Conservation (phyloP, 2,329 filamentous ascomycete genomes). For the Fusarium fujikuroi region DNA sequence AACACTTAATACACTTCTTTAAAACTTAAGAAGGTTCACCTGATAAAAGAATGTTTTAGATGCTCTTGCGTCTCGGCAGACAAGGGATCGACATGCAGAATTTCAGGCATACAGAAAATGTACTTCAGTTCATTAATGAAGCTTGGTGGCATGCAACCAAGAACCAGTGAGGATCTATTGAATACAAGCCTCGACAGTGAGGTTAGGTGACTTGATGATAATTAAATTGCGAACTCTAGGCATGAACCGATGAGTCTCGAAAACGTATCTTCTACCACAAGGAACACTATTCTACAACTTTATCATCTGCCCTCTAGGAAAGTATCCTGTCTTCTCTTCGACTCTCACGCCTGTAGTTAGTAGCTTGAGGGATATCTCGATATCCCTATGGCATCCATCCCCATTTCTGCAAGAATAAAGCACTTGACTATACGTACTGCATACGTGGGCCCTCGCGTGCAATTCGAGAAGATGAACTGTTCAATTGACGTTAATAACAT, state of each 20-base stretch:
- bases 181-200: neutral
- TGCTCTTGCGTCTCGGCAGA: neutral
- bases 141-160: too few species aligned
- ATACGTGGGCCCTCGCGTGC: neutral
- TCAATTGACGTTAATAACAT: neutral
- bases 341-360: neutral
- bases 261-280: too few species aligned
- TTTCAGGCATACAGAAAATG: too few species aligned
- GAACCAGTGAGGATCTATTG: neutral
- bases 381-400: neutral
- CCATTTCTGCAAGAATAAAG: neutral
- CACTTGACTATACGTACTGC: neutral
- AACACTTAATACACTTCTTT: neutral
- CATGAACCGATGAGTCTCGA: too few species aligned
- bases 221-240: too few species aligned
- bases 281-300: neutral
- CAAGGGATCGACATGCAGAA: too few species aligned
- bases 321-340: neutral
- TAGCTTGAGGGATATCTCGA: neutral
- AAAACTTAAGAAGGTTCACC: neutral
- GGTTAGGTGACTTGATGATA: neutral
- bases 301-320: neutral
- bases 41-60: neutral
- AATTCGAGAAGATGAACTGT: neutral
- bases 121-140: too few species aligned